A percentile compares a stretch with the other conserved stretches of the same genome.
Evolutionary conservation across 345 rosid genomes (phyloP).

Genomic region (Raphanus raphanistrum): DNA sequence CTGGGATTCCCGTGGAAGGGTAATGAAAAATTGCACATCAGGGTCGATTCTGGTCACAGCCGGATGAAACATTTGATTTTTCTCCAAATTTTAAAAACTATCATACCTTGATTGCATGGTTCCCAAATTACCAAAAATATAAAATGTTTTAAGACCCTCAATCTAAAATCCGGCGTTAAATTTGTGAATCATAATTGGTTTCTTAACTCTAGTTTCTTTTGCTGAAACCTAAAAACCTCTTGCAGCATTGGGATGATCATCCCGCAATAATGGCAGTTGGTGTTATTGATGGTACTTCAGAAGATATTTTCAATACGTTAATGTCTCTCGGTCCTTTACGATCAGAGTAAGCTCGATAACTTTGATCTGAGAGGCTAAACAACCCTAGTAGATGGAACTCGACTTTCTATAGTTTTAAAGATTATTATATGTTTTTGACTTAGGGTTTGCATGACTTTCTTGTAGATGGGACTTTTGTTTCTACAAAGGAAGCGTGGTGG

Average conservation of each 20-base stretch:
- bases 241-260: constrained; percentile 85
- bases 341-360: constrained; percentile 65
- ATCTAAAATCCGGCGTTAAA: not conserved
- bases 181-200: not conserved
- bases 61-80: not conserved
- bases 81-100: not conserved
- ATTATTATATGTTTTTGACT: not conserved
- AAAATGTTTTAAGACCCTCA: not conserved
- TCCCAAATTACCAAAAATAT: not conserved
- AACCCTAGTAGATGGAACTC: not conserved
- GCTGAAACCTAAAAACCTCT: constrained; percentile 25
- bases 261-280: constrained; percentile 98
- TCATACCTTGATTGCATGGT: not conserved
- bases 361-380: not conserved
- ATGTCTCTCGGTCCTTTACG: constrained; percentile 89
- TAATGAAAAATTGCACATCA: constrained; percentile 31
- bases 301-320: constrained; percentile 69
- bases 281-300: constrained; percentile 74
- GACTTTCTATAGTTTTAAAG: not conserved
- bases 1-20: constrained; percentile 60
- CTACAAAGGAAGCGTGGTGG: constrained; percentile 68
- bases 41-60: not conserved
- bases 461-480: constrained; percentile 94
- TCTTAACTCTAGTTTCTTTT: not conserved
- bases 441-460: constrained; percentile 7